Evolutionary conservation across 352 stramenopile genomes (phyloP).

Genomic region (Achlya hypogyna): DNA sequence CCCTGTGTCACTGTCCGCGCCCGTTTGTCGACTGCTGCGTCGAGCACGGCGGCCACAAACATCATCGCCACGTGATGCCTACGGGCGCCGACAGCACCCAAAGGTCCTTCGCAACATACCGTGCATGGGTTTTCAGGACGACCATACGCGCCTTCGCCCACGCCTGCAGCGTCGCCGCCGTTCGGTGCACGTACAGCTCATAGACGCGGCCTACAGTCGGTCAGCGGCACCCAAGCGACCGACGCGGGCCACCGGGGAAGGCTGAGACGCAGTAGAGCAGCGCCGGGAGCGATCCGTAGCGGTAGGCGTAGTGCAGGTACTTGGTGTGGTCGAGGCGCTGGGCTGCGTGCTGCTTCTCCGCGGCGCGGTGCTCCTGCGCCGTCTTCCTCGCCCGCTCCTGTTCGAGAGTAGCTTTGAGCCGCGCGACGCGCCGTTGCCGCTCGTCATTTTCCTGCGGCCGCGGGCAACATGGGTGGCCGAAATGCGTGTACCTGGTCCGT

Average conservation of each 20-base stretch:
- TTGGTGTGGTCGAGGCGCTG: slow-evolving; percentile 22
- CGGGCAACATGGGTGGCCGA: not conserved
- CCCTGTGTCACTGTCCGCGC: not conserved
- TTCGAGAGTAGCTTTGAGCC: slow-evolving; percentile 3
- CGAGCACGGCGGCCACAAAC: not conserved
- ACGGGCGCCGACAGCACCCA: not conserved
- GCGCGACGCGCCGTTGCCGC: not conserved
- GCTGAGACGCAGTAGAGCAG: slow-evolving; percentile 26
- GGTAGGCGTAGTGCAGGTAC: slow-evolving; percentile 24
- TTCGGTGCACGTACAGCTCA: slow-evolving; percentile 20
- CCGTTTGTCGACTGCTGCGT: not conserved
- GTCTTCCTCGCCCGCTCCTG: not conserved
- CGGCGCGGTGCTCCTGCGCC: not conserved
- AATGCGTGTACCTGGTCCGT: slow-evolving; percentile 10
- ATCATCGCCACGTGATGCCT: not conserved
- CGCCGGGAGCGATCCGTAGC: slow-evolving; percentile 24
- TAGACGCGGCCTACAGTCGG: slow-evolving; percentile 22
- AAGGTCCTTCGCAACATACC: not conserved
- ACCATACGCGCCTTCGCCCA: slow-evolving; percentile 22
- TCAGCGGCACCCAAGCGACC: not conserved
- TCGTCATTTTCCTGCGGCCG: not conserved
- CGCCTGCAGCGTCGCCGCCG: slow-evolving; percentile 21
- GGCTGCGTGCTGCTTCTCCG: not conserved
- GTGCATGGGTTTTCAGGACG: slow-evolving; percentile 10
- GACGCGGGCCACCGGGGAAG: slow-evolving; percentile 17